Base-by-base conservation (phyloP, 371 early-diverging fungal genomes). In the Mortierella sp. region DNA sequence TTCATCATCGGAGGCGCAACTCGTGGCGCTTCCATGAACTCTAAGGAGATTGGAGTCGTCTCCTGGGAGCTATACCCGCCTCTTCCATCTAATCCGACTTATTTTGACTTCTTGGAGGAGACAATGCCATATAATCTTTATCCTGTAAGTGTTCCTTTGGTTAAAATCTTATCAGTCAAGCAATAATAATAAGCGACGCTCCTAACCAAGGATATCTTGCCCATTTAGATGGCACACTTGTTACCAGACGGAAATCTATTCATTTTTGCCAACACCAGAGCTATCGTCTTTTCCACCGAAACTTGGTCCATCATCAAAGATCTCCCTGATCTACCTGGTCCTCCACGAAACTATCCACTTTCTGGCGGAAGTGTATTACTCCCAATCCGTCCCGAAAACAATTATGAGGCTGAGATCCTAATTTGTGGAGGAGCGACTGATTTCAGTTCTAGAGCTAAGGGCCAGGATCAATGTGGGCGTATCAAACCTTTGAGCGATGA, bases 51-150 rank as follows among this genome's bases (percentile, higher is more conserved):
- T 37, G 85, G 88, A 32, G 86, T 86, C 0, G 87, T 89, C 15
- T 83, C 83, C 15, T 83, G 71, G 75, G 86, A 86, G 66, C 62
- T 85, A 22, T 83, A 74, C 29, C 83, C 85, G 13, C 74, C 71
- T 1, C 42, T 67, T n/a, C 66, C 69, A 0, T 29, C 57, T 29
- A 73, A 76, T n/a, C 76, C 79, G 3, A 78, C 72, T 5, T 76
- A 69, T 63, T 86, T 86, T 29, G 81, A 76, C 2, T 88, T 90
- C 51, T 70, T 92, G 8, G 83, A 85, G 19, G 88, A 89, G 37
- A 89, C 90, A 1, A 66, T 92, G 66, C 92, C 92, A 2, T 88
- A 86, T 53, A 90, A 92, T 68, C 65, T 90, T 43, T 91, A 89
- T 69, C 86, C 84, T 10, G 71, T 76, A 51, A 49, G 68, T 37